These are phyloP conservation scores for Entomortierella chlamydospora DNA, from an alignment of 192 early-diverging fungal genomes.

Conservation along the genomic window DNA sequence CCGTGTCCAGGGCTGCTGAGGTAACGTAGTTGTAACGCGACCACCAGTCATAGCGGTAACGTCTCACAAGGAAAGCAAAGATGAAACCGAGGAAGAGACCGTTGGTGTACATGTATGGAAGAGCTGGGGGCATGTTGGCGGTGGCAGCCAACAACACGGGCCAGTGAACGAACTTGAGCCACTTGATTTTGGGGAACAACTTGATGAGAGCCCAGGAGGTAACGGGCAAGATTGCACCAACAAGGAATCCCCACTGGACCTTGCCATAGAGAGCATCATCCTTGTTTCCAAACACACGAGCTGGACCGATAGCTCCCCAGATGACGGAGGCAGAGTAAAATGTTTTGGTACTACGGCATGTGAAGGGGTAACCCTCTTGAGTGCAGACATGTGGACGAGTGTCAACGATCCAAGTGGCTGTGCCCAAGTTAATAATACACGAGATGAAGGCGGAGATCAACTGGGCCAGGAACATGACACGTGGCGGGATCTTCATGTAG, in stretches of 20 bases:
- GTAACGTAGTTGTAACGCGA: conserved; percentile 75
- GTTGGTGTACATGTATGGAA: conserved; percentile 57
- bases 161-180: conserved; percentile 62
- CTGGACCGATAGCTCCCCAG: conserved; percentile 81
- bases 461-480: conserved; percentile 69
- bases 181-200: conserved; percentile 56
- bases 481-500: conserved; percentile 78
- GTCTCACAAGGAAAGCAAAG: conserved; percentile 63
- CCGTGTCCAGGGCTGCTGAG: conserved; percentile 69
- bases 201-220: conserved; percentile 63
- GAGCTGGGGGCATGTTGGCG: conserved; percentile 62
- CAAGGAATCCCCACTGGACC: conserved; percentile 58
- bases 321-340: conserved; percentile 76
- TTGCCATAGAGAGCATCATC: conserved; percentile 50
- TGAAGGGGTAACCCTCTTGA: conserved; percentile 50
- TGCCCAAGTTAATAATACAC: conserved; percentile 61
- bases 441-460: conserved; percentile 66
- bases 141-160: conserved; percentile 65
- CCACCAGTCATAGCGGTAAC: conserved; percentile 65
- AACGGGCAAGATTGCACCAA: conserved; percentile 66
- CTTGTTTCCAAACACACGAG: conserved; percentile 63
- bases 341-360: conserved; percentile 57
- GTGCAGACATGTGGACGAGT: conserved; percentile 58
- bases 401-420: conserved; percentile 59
- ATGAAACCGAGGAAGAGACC: conserved; percentile 59